A percentile compares a stretch with the other conserved stretches of the same genome.
phyloP scores from a whole-genome alignment of 1,139 yeast species.

The Yamadazyma diddensiae region DNA sequence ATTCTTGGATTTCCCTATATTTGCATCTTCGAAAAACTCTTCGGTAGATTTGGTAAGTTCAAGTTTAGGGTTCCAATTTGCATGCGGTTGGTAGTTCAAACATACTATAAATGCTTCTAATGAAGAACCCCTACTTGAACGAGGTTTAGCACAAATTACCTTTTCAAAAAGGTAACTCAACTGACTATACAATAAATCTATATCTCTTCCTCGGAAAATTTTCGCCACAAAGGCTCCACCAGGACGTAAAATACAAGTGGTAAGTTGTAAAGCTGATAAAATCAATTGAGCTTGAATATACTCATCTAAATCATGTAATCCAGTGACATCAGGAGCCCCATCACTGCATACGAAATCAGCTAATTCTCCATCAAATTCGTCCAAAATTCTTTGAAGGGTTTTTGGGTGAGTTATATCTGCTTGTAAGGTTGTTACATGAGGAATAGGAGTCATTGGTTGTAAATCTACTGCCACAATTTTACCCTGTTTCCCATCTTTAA shows the following conservation, averaged over 20 bases:
- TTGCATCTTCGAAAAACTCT: constrained; percentile 71
- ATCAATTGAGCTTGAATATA: constrained; percentile 94
- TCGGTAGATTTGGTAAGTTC: constrained; percentile 65
- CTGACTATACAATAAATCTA: constrained; percentile 86
- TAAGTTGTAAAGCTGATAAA: constrained; percentile 83
- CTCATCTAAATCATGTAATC: constrained; percentile 93
- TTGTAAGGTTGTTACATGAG: constrained; percentile 82
- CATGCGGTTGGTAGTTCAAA: constrained; percentile 76
- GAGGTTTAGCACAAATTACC: constrained; percentile 93
- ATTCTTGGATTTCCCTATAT: constrained; percentile 53
- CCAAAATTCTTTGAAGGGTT: constrained; percentile 71
- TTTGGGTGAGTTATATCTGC: constrained; percentile 97
- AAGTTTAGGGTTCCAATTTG: constrained; percentile 73
- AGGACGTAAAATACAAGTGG: constrained; percentile 80
- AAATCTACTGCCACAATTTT: constrained; percentile 91
- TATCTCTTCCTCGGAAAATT: constrained; percentile 93
- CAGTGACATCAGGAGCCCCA: constrained; percentile 99
- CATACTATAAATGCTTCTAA: constrained; percentile 93
- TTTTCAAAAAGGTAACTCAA: constrained; percentile 77
- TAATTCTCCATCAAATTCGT: constrained; percentile 81
- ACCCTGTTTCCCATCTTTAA: constrained; percentile 41
- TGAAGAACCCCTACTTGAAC: constrained; percentile 91
- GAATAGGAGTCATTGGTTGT: constrained; percentile 96
- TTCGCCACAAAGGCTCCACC: constrained; percentile 96
- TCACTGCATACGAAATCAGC: constrained; percentile 97